These are phyloP conservation scores for Saturnispora mendoncae DNA, from an alignment of 805 yeast species.

Conservation along the genomic window DNA sequence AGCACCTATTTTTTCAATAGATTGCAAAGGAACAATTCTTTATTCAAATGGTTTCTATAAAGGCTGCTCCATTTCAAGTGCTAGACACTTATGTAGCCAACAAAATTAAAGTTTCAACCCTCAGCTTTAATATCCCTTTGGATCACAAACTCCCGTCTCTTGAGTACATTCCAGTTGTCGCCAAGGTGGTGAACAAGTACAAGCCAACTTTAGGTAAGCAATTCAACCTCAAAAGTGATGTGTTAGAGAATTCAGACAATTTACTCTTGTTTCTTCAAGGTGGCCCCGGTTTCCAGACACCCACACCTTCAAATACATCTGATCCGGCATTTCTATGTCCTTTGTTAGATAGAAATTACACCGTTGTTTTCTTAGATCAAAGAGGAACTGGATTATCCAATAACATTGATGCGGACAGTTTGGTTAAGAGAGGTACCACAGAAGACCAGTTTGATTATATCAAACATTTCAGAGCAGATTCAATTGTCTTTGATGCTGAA, in stretches of 20 bases:
- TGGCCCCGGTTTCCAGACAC: constrained; percentile 45
- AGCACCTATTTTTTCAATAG: background rate
- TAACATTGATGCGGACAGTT: constrained; percentile 32
- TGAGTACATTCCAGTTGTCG: constrained; percentile 3
- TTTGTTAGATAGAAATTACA: constrained; percentile 16
- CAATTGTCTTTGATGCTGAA: constrained; percentile 45
- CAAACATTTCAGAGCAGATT: constrained; percentile 42
- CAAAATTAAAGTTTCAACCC: constrained; percentile 17
- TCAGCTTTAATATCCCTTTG: constrained; percentile 24
- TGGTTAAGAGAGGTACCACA: constrained; percentile 15
- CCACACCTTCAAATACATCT: constrained; percentile 13
- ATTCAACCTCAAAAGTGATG: constrained; percentile 13
- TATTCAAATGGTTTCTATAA: background rate
- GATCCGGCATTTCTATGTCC: constrained; percentile 16
- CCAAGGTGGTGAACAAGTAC: constrained; percentile 18
- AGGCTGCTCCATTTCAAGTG: constrained; percentile 6
- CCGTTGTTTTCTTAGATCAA: constrained; percentile 41
- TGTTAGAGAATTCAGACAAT: constrained; percentile 20
- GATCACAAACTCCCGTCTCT: constrained; percentile 13
- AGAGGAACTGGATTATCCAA: constrained; percentile 53
- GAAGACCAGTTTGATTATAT: constrained; percentile 32
- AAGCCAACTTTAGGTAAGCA: constrained; percentile 1
- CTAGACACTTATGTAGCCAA: constrained; percentile 17
- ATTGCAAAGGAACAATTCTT: too few species aligned
- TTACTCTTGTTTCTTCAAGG: constrained; percentile 40